These are phyloP conservation scores for Spergularia azorica DNA, from an alignment of 179 eudicot species.

Conservation along the genomic window DNA sequence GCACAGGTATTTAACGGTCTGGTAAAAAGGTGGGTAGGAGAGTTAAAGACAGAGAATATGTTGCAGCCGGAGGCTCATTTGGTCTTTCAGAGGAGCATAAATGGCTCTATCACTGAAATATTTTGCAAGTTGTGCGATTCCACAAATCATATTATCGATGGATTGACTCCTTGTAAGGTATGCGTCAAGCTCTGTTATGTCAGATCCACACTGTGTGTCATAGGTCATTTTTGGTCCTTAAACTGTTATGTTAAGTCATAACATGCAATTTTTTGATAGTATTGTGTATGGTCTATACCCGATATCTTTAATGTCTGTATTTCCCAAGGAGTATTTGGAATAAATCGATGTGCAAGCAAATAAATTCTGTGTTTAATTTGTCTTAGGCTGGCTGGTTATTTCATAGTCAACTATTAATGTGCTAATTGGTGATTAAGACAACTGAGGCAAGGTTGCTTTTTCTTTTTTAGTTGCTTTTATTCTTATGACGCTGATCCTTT, in stretches of 20 bases:
- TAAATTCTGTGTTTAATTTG: neutral
- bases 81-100: conserved; percentile 48
- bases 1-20: conserved; percentile 43
- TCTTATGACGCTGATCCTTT: neutral
- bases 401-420: neutral
- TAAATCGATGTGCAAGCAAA: neutral
- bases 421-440: neutral
- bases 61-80: conserved; percentile 56
- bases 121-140: conserved; percentile 58
- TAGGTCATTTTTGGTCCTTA: neutral
- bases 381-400: neutral
- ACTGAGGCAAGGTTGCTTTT: neutral
- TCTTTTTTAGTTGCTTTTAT: neutral
- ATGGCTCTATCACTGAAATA: conserved; percentile 47
- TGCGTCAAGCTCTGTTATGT: conserved; percentile 3
- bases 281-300: neutral
- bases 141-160: conserved; percentile 48
- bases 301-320: neutral
- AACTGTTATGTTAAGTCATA: conserved; percentile 4
- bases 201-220: neutral
- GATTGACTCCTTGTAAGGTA: conserved; percentile 61
- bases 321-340: neutral
- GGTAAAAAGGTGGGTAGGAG: conserved; percentile 71
- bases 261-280: neutral
- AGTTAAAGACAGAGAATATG: conserved; percentile 52